Base-by-base conservation (phyloP, 2,329 filamentous ascomycete species). In the Microascus cirrosus region DNA sequence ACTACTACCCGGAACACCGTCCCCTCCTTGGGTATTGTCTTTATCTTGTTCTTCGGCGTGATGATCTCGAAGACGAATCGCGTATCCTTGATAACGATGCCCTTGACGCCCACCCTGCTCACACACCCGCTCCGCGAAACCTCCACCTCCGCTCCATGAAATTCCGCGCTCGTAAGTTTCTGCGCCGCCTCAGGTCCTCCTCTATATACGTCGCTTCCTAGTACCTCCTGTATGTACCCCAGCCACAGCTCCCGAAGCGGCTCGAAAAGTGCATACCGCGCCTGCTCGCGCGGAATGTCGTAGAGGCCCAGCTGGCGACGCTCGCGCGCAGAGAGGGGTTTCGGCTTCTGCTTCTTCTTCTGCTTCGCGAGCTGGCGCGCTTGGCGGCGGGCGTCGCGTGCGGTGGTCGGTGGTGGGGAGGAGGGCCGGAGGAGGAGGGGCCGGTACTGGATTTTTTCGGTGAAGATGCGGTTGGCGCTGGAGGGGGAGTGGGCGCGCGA, bases 11-110 rank as follows among this genome's bases (percentile, higher is more conserved):
- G 81, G 65, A 99, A 97, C 20, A 93, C 78, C 0, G 91, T 93
- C 45, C 91, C 86, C 68, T 95, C 91, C 69, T 99, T 99, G 3
- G 94, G 93, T 59, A 97, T 78, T 48, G 83, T 77, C 74, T 94
- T 95, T 51, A 94, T 66, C 63, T 79, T 75, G 71, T 92, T 80
- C 63, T 77, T 79, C 65, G 71, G 76, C 2, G 90, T 96, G 45
- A 97, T 80, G 61, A 99, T 74, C 69, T 95, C 89, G 71, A 97
- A 89, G 1, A 87, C 86, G 66, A 88, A 93, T 68, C 87, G 90
- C 56, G 88, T 86, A 73, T 99, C 94, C 68, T 89, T 85, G 48
- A 96, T 84, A 60, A 97, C 88, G 64, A 97, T 93, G 18, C 94
- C 94, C 65, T 78, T 82, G 57, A 93, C 72, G 0, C 94, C 93